Evolutionary conservation across 495 filamentous ascomycete species (phyloP).

Genomic region (Massariosphaeria phaeospora): DNA sequence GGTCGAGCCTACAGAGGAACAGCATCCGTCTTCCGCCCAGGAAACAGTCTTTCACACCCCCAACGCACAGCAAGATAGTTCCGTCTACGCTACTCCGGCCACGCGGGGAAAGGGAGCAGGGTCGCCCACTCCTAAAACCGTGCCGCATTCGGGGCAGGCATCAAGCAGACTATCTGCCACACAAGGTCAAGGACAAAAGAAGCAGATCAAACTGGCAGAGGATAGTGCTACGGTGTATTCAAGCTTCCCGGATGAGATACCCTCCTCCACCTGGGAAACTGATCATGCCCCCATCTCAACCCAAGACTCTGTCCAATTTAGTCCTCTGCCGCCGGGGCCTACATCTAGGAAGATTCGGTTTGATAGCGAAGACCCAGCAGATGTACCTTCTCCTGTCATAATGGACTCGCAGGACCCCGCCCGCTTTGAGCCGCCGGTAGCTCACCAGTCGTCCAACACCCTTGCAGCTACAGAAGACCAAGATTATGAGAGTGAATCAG

Average conservation of each 20-base stretch:
- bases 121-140: neutral
- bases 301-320: slow-evolving; percentile 1
- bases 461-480: neutral
- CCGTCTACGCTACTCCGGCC: slow-evolving; percentile 6
- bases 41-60: neutral
- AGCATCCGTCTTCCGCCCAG: neutral
- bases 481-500: slow-evolving; percentile 39
- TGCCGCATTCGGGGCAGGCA: neutral
- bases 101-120: neutral
- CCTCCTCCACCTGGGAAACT: slow-evolving; percentile 13
- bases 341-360: slow-evolving; percentile 46
- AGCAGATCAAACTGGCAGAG: neutral
- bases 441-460: no score
- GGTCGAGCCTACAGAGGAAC: neutral
- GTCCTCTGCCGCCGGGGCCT: no score
- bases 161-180: no score
- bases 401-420: neutral
- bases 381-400: slow-evolving; percentile 24
- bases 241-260: slow-evolving; percentile 11
- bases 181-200: no score
- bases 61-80: neutral
- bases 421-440: no score
- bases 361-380: slow-evolving; percentile 43
- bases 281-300: slow-evolving; percentile 8
- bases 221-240: neutral